phyloP scores from a whole-genome alignment of 352 stramenopile species.

The Phytopythium cucurbitacearum region DNA sequence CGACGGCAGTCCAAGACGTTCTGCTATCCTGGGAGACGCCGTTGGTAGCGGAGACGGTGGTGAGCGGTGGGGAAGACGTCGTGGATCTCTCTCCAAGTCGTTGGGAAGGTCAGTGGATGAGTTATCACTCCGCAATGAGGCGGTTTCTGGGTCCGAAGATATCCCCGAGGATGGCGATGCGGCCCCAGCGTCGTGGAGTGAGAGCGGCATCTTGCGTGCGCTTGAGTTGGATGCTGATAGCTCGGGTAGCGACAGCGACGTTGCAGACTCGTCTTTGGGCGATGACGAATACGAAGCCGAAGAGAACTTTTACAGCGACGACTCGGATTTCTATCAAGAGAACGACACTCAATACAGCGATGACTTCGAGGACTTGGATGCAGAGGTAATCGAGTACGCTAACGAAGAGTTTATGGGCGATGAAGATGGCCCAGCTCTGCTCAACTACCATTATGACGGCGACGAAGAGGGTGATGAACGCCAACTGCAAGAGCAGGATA shows the following conservation, averaged over 20 bases:
- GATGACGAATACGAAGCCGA: conserved; percentile 56
- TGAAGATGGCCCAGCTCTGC: conserved; percentile 15
- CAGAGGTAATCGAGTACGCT: conserved; percentile 76
- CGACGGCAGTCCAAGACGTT: neutral
- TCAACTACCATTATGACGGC: too few relatives aligned
- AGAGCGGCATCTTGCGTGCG: conserved; percentile 59
- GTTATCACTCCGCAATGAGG: conserved; percentile 17
- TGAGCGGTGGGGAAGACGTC: conserved; percentile 4
- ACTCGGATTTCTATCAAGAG: conserved; percentile 68
- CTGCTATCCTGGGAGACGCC: too few relatives aligned
- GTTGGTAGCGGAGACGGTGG: conserved; percentile 11
- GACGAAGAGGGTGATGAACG: too few relatives aligned
- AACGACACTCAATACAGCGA: conserved; percentile 76
- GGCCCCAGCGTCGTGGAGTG: conserved; percentile 26
- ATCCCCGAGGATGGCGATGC: conserved; percentile 16
- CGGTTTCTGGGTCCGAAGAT: conserved; percentile 3
- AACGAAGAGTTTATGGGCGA: conserved; percentile 58
- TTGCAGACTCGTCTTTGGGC: conserved; percentile 57
- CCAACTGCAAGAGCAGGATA: too few relatives aligned
- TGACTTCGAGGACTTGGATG: conserved; percentile 74
- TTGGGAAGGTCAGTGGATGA: neutral
- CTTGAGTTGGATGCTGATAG: conserved; percentile 51
- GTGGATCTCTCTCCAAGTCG: neutral
- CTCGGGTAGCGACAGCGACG: conserved; percentile 29
- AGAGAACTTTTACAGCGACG: conserved; percentile 85